Conservation (phyloP, 192 early-diverging fungal species). For the Dissophora ornata region DNA sequence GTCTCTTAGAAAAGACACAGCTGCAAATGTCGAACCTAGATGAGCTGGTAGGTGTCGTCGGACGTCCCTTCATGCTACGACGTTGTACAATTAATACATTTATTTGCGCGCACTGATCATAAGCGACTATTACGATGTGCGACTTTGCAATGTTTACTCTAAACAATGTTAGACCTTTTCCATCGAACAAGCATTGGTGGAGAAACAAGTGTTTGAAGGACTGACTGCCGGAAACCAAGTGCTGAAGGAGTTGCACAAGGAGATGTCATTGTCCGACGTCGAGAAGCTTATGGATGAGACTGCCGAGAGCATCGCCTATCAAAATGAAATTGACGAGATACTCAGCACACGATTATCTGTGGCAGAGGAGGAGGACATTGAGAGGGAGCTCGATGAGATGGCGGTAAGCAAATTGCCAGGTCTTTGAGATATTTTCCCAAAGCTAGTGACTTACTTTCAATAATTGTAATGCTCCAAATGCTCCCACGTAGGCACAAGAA, state of each 20-base stretch:
- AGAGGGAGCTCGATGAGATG: slow-evolving; percentile 78
- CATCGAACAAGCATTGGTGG: slow-evolving; percentile 94
- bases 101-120: no score
- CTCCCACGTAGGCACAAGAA: slow-evolving; percentile 19
- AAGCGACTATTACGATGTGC: no score
- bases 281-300: slow-evolving; percentile 97
- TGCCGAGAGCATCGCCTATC: slow-evolving; percentile 94
- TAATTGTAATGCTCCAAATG: no score
- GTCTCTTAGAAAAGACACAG: slow-evolving; percentile 84
- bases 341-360: slow-evolving; percentile 77
- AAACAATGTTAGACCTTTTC: slow-evolving; percentile 73
- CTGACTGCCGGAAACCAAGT: slow-evolving; percentile 88
- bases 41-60: slow-evolving; percentile 72
- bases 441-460: neutral
- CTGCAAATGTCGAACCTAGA: slow-evolving; percentile 91
- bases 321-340: slow-evolving; percentile 89
- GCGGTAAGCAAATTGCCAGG: slow-evolving; percentile 18
- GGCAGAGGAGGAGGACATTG: slow-evolving; percentile 90
- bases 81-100: no score
- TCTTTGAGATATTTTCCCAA: no score
- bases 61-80: no score
- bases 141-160: no score
- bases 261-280: slow-evolving; percentile 91
- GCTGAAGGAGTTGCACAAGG: slow-evolving; percentile 84
- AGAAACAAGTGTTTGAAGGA: slow-evolving; percentile 89